Percentiles rank a stretch among this genome's conserved stretches.
These are phyloP conservation scores for Paecilomyces dactylethromorphus DNA, from an alignment of 2,329 filamentous ascomycete species.

Conservation along the genomic window DNA sequence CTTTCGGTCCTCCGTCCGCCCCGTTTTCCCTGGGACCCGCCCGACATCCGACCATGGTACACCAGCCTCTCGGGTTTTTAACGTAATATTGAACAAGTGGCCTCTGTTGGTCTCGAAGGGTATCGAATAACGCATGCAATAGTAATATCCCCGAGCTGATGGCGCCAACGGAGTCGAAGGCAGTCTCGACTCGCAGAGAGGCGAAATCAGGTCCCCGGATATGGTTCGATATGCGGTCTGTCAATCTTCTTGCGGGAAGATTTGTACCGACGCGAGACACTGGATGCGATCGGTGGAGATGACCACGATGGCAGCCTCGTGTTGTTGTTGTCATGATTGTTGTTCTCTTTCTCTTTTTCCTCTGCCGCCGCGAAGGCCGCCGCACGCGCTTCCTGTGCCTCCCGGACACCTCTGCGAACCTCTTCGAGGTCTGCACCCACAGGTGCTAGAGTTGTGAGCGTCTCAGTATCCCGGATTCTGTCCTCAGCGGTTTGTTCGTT, in stretches of 20 bases:
- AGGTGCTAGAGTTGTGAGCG: conserved; percentile 34
- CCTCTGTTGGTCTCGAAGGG: not conserved
- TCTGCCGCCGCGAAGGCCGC: conserved; percentile 13
- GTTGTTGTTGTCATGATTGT: conserved; percentile 3
- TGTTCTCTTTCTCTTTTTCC: conserved; percentile 2
- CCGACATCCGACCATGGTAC: not conserved
- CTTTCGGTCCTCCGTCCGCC: not conserved
- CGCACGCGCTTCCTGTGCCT: conserved; percentile 28
- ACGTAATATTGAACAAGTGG: not conserved
- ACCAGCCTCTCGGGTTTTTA: not conserved
- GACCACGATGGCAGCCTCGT: not conserved
- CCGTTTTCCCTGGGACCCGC: not conserved
- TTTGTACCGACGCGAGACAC: conserved; percentile 13
- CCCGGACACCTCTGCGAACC: conserved; percentile 33
- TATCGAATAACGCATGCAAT: not conserved
- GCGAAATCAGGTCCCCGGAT: conserved; percentile 27
- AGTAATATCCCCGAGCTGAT: not conserved
- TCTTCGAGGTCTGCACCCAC: conserved; percentile 33
- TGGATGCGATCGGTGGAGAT: conserved; percentile 21
- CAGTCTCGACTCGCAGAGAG: not conserved
- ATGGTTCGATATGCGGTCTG: conserved; percentile 19
- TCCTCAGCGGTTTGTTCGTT: conserved; percentile 28
- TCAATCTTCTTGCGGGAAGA: conserved; percentile 4
- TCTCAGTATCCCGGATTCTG: conserved; percentile 27
- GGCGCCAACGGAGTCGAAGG: not conserved